A percentile compares a stretch with the other conserved stretches of the same genome.
These are phyloP conservation scores for Xylaria scruposa DNA, from an alignment of 495 filamentous ascomycete species.

Conservation along the genomic window DNA sequence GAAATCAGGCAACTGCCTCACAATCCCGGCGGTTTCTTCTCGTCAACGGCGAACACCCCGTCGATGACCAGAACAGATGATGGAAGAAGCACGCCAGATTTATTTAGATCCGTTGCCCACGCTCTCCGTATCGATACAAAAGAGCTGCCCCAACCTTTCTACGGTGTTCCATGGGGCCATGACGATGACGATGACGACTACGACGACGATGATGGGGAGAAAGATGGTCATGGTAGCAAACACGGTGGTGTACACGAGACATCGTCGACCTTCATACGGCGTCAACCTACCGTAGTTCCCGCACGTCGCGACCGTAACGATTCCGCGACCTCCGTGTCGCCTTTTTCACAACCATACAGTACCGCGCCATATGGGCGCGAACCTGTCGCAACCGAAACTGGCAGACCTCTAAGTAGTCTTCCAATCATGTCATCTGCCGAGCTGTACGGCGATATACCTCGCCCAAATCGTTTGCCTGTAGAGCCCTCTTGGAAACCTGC, in stretches of 20 bases:
- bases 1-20: constrained; percentile 15
- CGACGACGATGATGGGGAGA: constrained; percentile 5
- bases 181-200: constrained; percentile 25
- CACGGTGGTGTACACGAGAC: constrained; percentile 19
- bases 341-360: constrained; percentile 23
- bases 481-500: constrained; percentile 11
- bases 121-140: constrained; percentile 36
- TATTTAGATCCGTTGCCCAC: constrained; percentile 36
- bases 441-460: neutral
- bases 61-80: constrained; percentile 5
- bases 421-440: neutral
- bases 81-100: constrained; percentile 12
- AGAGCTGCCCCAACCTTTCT: constrained; percentile 33
- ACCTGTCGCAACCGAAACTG: neutral
- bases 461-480: neutral
- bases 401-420: neutral
- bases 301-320: constrained; percentile 21
- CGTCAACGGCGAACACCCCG: constrained; percentile 15
- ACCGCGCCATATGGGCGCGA: constrained; percentile 5
- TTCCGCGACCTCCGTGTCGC: constrained; percentile 15
- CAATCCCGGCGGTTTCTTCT: constrained; percentile 12
- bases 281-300: constrained; percentile 3
- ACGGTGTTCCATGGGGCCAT: constrained; percentile 17
- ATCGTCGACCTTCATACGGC: constrained; percentile 21
- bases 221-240: neutral